A percentile compares a stretch with the other conserved stretches of the same genome.
Conservation (phyloP, 2,329 filamentous ascomycete genomes). For the Cryphonectria carpinicola region DNA sequence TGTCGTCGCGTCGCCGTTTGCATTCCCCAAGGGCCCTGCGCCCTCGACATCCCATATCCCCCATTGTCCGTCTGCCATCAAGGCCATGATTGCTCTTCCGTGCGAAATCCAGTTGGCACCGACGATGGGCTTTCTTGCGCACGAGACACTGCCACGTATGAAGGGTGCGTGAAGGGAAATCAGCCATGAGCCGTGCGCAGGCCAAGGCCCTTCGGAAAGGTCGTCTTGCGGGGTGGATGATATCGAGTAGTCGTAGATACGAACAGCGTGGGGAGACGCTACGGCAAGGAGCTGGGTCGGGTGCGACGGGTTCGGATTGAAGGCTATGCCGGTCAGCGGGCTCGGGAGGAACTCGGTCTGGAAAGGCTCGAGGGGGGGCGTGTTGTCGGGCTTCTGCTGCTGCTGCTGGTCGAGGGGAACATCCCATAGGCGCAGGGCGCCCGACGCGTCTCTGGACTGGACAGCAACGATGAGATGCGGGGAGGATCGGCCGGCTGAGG, state of each 20-base stretch:
- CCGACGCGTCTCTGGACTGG: constrained; percentile 62
- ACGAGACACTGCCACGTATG: constrained; percentile 49
- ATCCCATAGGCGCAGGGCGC: constrained; percentile 62
- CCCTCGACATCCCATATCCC: constrained; percentile 70
- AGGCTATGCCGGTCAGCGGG: constrained; percentile 59
- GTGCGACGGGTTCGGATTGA: constrained; percentile 58
- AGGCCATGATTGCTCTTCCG: constrained; percentile 60
- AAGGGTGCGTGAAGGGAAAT: constrained; percentile 65
- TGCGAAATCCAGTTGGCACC: constrained; percentile 65
- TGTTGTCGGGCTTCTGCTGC: constrained; percentile 37
- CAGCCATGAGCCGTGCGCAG: constrained; percentile 66
- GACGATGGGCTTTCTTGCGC: constrained; percentile 60
- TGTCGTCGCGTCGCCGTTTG: constrained; percentile 40
- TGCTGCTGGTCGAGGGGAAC: constrained; percentile 50
- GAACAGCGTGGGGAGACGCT: constrained; percentile 58
- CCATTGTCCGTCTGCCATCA: constrained; percentile 68
- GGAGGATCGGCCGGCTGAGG: constrained; percentile 33
- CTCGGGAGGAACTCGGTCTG: constrained; percentile 63
- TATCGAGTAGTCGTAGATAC: constrained; percentile 64
- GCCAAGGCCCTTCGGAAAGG: constrained; percentile 53
- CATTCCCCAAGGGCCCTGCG: constrained; percentile 47
- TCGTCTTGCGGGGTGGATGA: constrained; percentile 58
- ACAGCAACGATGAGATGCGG: constrained; percentile 61
- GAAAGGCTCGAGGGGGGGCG: constrained; percentile 52
- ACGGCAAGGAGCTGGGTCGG: constrained; percentile 62